Evolutionary conservation across 345 rosid species (phyloP), one percentile per base, ranked within the genome.

Genomic region (Acer campestre): DNA sequence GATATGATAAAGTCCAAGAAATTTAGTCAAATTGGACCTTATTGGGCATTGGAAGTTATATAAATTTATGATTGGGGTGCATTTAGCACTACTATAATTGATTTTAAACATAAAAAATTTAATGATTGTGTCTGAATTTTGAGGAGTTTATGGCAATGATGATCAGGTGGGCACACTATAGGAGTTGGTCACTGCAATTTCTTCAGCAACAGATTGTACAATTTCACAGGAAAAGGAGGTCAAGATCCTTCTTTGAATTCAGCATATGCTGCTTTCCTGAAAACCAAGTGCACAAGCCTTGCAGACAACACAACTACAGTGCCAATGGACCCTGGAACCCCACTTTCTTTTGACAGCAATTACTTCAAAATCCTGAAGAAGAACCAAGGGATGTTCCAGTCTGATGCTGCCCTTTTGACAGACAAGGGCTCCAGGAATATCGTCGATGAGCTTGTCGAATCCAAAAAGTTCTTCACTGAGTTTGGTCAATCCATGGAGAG

Each of bases 151-250:
- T 31, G 64, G 59, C 14, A 3, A n/a, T 31, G 23, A 27, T 31
- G 17, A 14, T 6, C 77, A 78, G 86, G 88, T 17, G 84, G 77
- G 0, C 88, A 85, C 66, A 80, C 86, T 6, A 76, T 85, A 3
- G 88, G 88, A 2, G 72, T 80, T 22, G 84, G 83, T 1, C 86
- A 77, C 67, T 85, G 88, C 79, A 77, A 0, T 10, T 49, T 75
- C 62, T 83, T 85, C 84, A 77, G 80, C 82, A 73, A 20, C 46
- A 67, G 88, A 61, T 81, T 85, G 17, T 85, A 81, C 83, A 79
- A 85, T 79, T 85, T 85, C 84, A 76, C 84, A 10, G 92, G 90
- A 35, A 84, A 78, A 10, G 82, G 84, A 0, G 83, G 71, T 53
- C 76, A 76, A 4, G 87, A 84, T 68, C 85, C 85, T 35, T 70